Base-by-base conservation (phyloP, 2,329 filamentous ascomycete species). In the Penicillium sp. region DNA sequence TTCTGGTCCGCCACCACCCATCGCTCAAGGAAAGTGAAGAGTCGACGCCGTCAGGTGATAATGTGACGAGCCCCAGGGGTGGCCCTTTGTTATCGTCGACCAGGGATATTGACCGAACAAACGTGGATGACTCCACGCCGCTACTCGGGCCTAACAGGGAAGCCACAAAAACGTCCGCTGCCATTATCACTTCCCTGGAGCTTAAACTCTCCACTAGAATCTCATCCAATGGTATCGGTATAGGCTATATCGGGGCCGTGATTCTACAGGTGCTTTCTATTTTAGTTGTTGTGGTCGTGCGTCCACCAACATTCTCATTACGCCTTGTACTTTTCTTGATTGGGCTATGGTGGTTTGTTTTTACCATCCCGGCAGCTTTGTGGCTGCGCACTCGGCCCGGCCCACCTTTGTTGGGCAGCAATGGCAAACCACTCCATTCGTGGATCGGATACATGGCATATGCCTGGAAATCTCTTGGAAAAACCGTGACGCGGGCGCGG, bases 311-410 rank as follows among this genome's bases (percentile, higher is more conserved):
- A 0, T 93, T 93, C 79, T 90, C 91, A 0, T 86, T 97, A 45
- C 87, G 93, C 4, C 81, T 97, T 4, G 93, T 94, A 0, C 82
- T 99, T 10, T 92, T 96, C 73, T 77, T 93, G 57, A 87, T 97
- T 53, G 94, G 94, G 35, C 74, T 86, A 29, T 99, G 94, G 94
- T 99, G 94, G 94, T 86, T 93, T 44, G 58, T 89, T 35, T 97
- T 99, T 73, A 96, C 91, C 4, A 86, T 97, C 55, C 94, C 94
- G 0, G 87, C 91, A 0, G 91, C 90, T 2, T 75, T 96, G 66
- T 97, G 92, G 89, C 81, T 99, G 31, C 87, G 93, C 41, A 87
- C 93, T 4, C 86, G 94, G 51, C 94, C 94, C 1, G 94, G 94
- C 0, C 94, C 94, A 29, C 92, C 93, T 0, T 76, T 96, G 9